Evolutionary conservation across 2,329 filamentous ascomycete genomes (phyloP).

Genomic region (Pseudogymnoascus sp.): DNA sequence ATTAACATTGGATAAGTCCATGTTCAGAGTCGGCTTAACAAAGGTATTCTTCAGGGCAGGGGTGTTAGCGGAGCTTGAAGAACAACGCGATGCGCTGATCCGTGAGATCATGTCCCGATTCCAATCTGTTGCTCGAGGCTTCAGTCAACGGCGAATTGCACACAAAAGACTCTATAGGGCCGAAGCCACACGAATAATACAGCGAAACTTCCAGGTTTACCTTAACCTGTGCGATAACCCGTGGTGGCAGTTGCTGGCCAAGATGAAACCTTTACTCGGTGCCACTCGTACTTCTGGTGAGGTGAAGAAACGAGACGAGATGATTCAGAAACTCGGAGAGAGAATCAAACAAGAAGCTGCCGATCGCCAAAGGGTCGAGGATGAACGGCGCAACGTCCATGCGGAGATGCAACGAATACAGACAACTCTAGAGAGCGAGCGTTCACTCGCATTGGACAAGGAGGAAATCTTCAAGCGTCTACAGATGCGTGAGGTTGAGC

Average conservation of each 20-base stretch:
- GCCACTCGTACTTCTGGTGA: slow-evolving; percentile 86
- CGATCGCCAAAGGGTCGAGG: slow-evolving; percentile 74
- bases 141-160: slow-evolving; percentile 76
- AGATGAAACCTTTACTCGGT: slow-evolving; percentile 91
- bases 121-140: slow-evolving; percentile 85
- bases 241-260: slow-evolving; percentile 93
- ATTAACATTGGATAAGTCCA: slow-evolving; percentile 72
- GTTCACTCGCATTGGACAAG: slow-evolving; percentile 91
- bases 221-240: slow-evolving; percentile 83
- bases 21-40: slow-evolving; percentile 89
- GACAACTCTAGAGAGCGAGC: slow-evolving; percentile 89
- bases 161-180: slow-evolving; percentile 92
- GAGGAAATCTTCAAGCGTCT: slow-evolving; percentile 98
- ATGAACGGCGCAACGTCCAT: slow-evolving; percentile 81
- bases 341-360: slow-evolving; percentile 72
- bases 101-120: slow-evolving; percentile 90
- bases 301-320: slow-evolving; percentile 89
- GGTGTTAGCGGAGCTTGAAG: slow-evolving; percentile 92
- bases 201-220: slow-evolving; percentile 89
- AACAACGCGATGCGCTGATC: slow-evolving; percentile 86
- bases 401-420: slow-evolving; percentile 83
- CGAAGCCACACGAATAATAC: slow-evolving; percentile 90
- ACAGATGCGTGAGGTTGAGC: slow-evolving; percentile 80
- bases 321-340: slow-evolving; percentile 78
- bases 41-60: slow-evolving; percentile 98